A percentile compares a stretch with the other conserved stretches of the same genome.
Evolutionary conservation across 2,329 filamentous ascomycete genomes (phyloP).

Genomic region (Alternaria atra): DNA sequence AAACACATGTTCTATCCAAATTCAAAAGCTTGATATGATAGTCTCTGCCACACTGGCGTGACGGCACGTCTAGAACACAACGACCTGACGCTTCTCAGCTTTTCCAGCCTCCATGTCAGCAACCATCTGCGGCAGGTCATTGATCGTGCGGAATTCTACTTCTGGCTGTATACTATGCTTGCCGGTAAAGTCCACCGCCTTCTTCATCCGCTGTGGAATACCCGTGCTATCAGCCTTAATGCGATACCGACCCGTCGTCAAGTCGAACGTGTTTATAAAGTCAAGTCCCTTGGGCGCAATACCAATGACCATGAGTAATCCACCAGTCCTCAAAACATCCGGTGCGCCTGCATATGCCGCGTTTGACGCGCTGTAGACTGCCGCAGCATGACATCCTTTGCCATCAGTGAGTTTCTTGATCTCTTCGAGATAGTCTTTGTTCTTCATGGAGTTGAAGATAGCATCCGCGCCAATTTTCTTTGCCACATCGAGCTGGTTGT

Average conservation of each 20-base stretch:
- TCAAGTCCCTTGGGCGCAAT: slow-evolving; percentile 51
- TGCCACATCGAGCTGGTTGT: slow-evolving; percentile 53
- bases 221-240: slow-evolving; percentile 56
- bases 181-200: slow-evolving; percentile 56
- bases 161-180: slow-evolving; percentile 55
- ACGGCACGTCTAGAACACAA: slow-evolving; percentile 40
- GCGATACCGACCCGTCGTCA: slow-evolving; percentile 53
- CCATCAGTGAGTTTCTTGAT: slow-evolving; percentile 53
- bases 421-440: slow-evolving; percentile 50
- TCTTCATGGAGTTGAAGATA: slow-evolving; percentile 55
- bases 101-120: slow-evolving; percentile 52
- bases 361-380: slow-evolving; percentile 53
- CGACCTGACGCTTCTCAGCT: slow-evolving; percentile 49
- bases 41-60: neutral
- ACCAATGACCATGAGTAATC: slow-evolving; percentile 56
- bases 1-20: neutral
- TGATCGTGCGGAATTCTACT: slow-evolving; percentile 52
- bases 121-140: slow-evolving; percentile 52
- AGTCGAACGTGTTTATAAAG: slow-evolving; percentile 51
- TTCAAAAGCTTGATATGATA: rapidly evolving
- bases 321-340: slow-evolving; percentile 49
- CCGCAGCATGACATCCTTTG: slow-evolving; percentile 54
- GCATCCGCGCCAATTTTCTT: slow-evolving; percentile 54
- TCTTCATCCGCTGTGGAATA: slow-evolving; percentile 55
- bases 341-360: slow-evolving; percentile 52